Conservation (phyloP, 352 stramenopile genomes). For the Globisporangium barbulae region DNA sequence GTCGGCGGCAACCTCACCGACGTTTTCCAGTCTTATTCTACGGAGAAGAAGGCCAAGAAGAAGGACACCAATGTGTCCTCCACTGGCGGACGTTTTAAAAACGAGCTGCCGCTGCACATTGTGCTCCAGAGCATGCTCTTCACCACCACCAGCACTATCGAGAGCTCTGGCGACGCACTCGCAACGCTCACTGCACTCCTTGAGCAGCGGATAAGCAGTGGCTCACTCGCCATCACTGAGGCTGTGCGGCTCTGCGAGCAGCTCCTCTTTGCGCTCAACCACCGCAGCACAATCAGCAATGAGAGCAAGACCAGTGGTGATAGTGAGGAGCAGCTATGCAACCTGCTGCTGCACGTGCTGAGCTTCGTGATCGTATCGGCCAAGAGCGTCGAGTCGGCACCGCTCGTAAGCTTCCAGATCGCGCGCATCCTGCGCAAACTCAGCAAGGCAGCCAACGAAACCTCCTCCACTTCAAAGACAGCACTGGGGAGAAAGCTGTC, state of each 20-base stretch:
- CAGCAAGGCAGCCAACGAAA: slow-evolving; percentile 13
- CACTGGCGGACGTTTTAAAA: slow-evolving; percentile 8
- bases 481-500: slow-evolving; percentile 25
- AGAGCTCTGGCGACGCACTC: not conserved
- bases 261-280: slow-evolving; percentile 38
- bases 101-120: slow-evolving; percentile 12
- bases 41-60: slow-evolving; percentile 13
- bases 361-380: slow-evolving; percentile 26
- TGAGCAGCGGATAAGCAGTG: slow-evolving; percentile 11
- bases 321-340: slow-evolving; percentile 21
- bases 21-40: not conserved
- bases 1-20: slow-evolving; percentile 41
- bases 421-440: slow-evolving; percentile 41
- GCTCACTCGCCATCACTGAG: slow-evolving; percentile 15
- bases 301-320: not conserved
- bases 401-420: slow-evolving; percentile 11
- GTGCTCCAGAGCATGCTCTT: slow-evolving; percentile 21
- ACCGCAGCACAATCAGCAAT: slow-evolving; percentile 1
- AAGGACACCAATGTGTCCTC: slow-evolving; percentile 15
- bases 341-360: slow-evolving; percentile 34
- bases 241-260: slow-evolving; percentile 45
- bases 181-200: slow-evolving; percentile 12
- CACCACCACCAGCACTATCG: not conserved
- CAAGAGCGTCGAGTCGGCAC: not conserved
- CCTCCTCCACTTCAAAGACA: not conserved